These are phyloP conservation scores for Elymus sibiricus DNA, from an alignment of 176 grass and related monocot genomes.

Conservation along the genomic window DNA sequence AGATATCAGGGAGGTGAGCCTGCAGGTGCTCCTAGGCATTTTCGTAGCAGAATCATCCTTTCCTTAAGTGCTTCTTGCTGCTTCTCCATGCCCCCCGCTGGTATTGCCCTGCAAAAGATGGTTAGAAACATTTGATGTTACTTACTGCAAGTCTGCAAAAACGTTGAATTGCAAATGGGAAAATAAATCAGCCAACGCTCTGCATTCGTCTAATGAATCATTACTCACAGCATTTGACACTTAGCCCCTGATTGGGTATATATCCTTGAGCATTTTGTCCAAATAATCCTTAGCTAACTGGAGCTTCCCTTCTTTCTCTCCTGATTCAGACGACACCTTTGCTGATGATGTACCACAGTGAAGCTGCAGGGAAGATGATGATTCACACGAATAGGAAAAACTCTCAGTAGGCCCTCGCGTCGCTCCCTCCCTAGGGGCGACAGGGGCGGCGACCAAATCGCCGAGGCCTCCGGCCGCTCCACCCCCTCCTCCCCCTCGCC, in stretches of 20 bases:
- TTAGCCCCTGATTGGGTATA: constrained; percentile 41
- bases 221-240: constrained; percentile 24
- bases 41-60: background rate
- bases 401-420: no score
- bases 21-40: no score
- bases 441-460: no score
- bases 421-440: no score
- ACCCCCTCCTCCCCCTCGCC: no score
- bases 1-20: no score
- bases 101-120: constrained; percentile 19
- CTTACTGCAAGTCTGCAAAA: background rate
- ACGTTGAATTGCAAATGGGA: background rate
- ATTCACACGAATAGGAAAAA: background rate
- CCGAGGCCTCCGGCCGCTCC: no score
- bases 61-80: constrained; percentile 18
- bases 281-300: constrained; percentile 51
- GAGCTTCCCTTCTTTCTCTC: constrained; percentile 33
- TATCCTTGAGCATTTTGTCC: constrained; percentile 52
- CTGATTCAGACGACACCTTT: constrained; percentile 2
- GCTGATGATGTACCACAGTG: constrained; percentile 25
- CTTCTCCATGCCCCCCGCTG: constrained; percentile 24
- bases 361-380: constrained; percentile 24
- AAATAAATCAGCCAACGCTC: background rate
- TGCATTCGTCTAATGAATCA: background rate
- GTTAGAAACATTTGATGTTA: background rate